These are phyloP conservation scores for Meyerozyma sp. DNA, from an alignment of 1,139 yeast genomes.

Conservation along the genomic window DNA sequence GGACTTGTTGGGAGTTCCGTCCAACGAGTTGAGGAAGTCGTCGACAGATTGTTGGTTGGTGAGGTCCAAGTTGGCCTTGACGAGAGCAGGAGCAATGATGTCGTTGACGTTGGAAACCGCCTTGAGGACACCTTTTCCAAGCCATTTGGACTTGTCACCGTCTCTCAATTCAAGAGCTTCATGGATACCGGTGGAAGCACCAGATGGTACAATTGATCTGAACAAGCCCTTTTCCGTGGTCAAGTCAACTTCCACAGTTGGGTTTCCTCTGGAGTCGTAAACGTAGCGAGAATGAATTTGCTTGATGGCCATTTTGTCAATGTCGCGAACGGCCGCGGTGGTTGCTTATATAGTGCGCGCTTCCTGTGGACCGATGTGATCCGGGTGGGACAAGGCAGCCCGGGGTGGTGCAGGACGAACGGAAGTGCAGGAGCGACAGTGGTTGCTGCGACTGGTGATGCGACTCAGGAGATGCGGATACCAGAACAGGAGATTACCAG, in stretches of 20 bases:
- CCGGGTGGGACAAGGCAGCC: not conserved
- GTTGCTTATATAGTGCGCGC: constrained; percentile 1
- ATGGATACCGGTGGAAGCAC: constrained; percentile 17
- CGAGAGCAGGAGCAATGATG: constrained; percentile 14
- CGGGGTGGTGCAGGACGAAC: not conserved
- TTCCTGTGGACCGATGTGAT: not conserved
- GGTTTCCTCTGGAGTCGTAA: constrained; percentile 19
- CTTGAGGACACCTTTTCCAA: constrained; percentile 17
- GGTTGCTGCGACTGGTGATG: too few relatives aligned
- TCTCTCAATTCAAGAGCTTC: constrained; percentile 18
- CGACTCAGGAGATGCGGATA: too few relatives aligned
- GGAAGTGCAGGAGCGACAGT: not conserved
- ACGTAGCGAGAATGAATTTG: constrained; percentile 14
- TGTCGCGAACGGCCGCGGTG: not conserved
- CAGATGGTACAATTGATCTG: constrained; percentile 17
- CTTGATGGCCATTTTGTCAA: constrained; percentile 11
- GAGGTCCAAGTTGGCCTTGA: constrained; percentile 13
- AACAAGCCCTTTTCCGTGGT: constrained; percentile 14
- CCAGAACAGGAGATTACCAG: too few relatives aligned
- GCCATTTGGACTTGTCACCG: constrained; percentile 18
- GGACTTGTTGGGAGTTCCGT: constrained; percentile 18
- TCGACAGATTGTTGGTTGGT: constrained; percentile 14
- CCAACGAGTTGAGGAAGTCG: constrained; percentile 15
- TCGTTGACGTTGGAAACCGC: constrained; percentile 17
- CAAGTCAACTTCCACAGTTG: constrained; percentile 17